A percentile compares a stretch with the other conserved stretches of the same genome.
phyloP scores from a whole-genome alignment of 106 monocot genomes.

The Dioscorea dumetorum region DNA sequence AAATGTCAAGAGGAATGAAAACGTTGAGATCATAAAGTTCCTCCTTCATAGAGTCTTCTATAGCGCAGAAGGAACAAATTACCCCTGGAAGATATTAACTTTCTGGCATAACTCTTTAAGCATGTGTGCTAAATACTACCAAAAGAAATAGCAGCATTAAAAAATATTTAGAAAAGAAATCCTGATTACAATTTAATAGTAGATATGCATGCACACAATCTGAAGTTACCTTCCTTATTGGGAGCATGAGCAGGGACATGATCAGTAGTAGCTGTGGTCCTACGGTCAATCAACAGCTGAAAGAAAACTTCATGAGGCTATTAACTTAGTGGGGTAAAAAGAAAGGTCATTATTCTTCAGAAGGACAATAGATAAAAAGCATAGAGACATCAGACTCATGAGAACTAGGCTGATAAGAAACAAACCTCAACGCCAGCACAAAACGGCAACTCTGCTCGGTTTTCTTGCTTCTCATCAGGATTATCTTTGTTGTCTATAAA shows the following conservation, averaged over 20 bases:
- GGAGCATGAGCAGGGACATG: slow-evolving; percentile 27
- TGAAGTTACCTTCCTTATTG: slow-evolving; percentile 37
- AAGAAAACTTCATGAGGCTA: not conserved
- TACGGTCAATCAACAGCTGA: slow-evolving; percentile 41
- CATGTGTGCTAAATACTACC: not conserved
- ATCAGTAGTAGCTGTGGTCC: slow-evolving; percentile 15
- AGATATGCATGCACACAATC: not conserved
- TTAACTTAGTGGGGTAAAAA: not conserved
- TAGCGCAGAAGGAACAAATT: not conserved
- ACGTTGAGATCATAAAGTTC: not conserved
- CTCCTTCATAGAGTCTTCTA: not conserved
- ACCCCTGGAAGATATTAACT: not conserved
- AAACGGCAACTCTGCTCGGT: slow-evolving; percentile 39
- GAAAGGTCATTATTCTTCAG: not conserved
- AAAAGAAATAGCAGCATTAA: not conserved
- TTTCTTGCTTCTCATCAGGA: slow-evolving; percentile 19
- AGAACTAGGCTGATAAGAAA: not conserved
- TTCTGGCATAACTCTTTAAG: not conserved
- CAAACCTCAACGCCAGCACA: slow-evolving; percentile 54
- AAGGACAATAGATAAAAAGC: not conserved
- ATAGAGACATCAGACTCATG: not conserved
- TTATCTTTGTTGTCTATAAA: slow-evolving; percentile 35
- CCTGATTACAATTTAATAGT: not conserved
- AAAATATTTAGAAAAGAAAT: not conserved
- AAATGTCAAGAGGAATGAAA: not conserved